phyloP scores from a whole-genome alignment of 225 moss, liverwort and hornwort species.

The Straminergon stramineum region DNA sequence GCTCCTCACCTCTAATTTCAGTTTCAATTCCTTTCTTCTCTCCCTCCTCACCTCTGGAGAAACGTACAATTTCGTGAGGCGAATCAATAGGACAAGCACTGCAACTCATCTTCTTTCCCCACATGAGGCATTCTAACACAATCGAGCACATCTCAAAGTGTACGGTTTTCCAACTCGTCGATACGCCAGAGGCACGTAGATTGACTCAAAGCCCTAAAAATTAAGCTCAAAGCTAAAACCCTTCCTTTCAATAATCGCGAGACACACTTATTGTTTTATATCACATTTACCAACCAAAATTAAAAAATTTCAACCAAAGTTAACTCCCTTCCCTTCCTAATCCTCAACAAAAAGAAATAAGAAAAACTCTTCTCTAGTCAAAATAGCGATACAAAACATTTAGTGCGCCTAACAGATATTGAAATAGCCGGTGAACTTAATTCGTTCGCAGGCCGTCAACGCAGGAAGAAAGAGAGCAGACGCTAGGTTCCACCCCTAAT shows the following conservation, averaged over 20 bases:
- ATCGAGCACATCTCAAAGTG: background rate
- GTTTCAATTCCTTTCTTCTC: background rate
- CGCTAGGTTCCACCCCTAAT: background rate
- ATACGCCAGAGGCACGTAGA: background rate
- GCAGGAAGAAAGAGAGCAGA: background rate
- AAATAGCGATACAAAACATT: background rate
- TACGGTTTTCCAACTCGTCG: background rate
- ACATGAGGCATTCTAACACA: background rate
- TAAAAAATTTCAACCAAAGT: background rate
- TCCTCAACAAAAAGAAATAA: background rate
- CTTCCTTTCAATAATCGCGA: too few relatives aligned
- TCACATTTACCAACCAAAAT: background rate
- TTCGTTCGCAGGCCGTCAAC: background rate
- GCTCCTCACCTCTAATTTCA: slow-evolving; percentile 13
- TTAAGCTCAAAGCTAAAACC: background rate
- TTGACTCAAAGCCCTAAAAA: background rate
- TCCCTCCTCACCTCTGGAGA: slow-evolving; percentile 24
- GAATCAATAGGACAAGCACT: background rate
- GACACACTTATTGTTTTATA: background rate
- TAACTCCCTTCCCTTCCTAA: background rate
- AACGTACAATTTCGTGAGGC: background rate
- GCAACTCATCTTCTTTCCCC: background rate
- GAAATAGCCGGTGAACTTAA: background rate
- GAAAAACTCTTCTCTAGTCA: background rate
- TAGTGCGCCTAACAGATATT: background rate